These are phyloP conservation scores for Aspergillus candidus DNA, from an alignment of 2,329 filamentous ascomycete genomes.

Conservation along the genomic window DNA sequence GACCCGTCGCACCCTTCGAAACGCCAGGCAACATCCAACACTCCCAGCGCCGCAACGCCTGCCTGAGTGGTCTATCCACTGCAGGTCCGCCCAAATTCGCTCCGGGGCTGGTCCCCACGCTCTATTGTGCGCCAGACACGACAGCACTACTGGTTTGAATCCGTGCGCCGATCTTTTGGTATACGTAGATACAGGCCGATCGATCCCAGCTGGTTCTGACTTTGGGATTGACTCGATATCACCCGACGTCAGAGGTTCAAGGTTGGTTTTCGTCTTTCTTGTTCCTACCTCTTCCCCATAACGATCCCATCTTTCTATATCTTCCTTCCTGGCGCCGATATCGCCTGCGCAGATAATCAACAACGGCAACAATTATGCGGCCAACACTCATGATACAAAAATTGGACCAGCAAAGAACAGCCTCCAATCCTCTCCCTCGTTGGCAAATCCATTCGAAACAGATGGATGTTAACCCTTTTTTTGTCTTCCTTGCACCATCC, in stretches of 20 bases:
- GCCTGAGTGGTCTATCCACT: constrained; percentile 20
- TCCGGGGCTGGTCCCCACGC: constrained; percentile 27
- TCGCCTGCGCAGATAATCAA: not conserved
- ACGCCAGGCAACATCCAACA: constrained; percentile 28
- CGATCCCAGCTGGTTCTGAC: constrained; percentile 20
- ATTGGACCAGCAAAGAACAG: too few species aligned
- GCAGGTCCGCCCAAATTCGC: constrained; percentile 9
- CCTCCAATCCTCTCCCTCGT: too few species aligned
- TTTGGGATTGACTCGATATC: constrained; percentile 6
- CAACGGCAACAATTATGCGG: too few species aligned
- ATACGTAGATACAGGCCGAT: constrained; percentile 10
- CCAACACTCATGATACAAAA: too few species aligned
- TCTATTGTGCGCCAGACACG: constrained; percentile 9
- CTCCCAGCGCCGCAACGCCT: constrained; percentile 26
- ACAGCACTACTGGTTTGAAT: constrained; percentile 1
- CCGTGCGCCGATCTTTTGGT: constrained; percentile 6
- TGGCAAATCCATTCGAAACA: too few species aligned
- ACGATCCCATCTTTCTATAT: not conserved
- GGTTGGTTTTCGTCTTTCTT: constrained; percentile 29
- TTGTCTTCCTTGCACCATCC: too few species aligned
- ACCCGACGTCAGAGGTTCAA: constrained; percentile 23
- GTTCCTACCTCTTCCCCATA: constrained; percentile 8
- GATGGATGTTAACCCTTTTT: too few species aligned
- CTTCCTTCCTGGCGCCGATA: not conserved
- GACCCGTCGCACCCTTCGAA: constrained; percentile 27